Evolutionary conservation across 495 filamentous ascomycete species (phyloP).

Genomic region (Penicillium lagena): DNA sequence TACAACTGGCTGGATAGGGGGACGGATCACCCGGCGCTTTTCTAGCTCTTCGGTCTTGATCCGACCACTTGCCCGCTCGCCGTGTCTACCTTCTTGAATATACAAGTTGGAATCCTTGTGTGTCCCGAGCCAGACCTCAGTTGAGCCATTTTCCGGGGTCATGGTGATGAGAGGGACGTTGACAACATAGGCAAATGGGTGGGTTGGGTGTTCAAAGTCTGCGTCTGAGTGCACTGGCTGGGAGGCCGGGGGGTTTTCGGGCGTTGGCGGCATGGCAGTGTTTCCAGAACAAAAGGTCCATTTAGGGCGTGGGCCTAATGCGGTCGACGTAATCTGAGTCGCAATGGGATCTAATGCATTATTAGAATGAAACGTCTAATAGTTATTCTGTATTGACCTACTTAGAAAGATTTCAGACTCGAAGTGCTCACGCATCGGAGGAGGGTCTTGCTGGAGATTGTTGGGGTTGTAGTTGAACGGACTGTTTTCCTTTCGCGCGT

Average conservation of each 20-base stretch:
- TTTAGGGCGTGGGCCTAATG: conserved; percentile 41
- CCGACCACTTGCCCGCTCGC: conserved; percentile 42
- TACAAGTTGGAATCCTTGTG: conserved; percentile 29
- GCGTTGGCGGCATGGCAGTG: conserved; percentile 41
- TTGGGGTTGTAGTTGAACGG: conserved; percentile 49
- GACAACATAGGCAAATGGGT: conserved; percentile 49
- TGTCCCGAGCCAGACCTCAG: conserved; percentile 56
- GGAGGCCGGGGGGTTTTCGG: conserved; percentile 24
- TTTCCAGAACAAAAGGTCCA: conserved; percentile 50
- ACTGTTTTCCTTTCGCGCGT: conserved; percentile 34
- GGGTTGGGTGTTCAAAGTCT: conserved; percentile 46
- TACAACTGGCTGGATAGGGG: conserved; percentile 43
- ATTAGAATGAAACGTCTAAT: not conserved
- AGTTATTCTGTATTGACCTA: conserved; percentile 6
- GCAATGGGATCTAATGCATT: conserved; percentile 35
- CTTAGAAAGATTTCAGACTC: conserved; percentile 38
- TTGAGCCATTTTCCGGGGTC: conserved; percentile 49
- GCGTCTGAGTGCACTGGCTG: conserved; percentile 53
- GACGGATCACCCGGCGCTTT: conserved; percentile 23
- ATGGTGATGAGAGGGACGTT: conserved; percentile 49
- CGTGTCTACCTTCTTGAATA: conserved; percentile 41
- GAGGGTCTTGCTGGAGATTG: conserved; percentile 48
- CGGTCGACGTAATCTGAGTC: conserved; percentile 43
- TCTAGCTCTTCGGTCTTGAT: conserved; percentile 38
- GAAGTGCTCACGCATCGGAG: conserved; percentile 32